Conservation (phyloP, 768 basidiomycete species). For the Kwoniella mangroviensis region DNA sequence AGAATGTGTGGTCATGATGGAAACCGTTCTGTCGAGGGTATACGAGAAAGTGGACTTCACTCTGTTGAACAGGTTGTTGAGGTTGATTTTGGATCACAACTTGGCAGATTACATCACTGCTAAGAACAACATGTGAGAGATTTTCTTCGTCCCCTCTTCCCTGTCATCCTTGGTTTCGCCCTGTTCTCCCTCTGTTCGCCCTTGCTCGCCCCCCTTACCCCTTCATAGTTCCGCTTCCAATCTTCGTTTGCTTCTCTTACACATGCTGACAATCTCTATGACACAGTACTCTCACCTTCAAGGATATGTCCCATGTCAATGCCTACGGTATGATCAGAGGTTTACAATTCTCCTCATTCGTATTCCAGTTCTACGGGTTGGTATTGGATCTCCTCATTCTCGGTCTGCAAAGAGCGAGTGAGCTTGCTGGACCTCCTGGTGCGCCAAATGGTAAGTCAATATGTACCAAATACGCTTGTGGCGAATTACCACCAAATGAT, state of each 20-base stretch:
- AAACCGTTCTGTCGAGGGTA: slow-evolving; percentile 94
- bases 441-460: slow-evolving; percentile 73
- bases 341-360: slow-evolving; percentile 96
- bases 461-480: neutral
- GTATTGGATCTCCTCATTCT: slow-evolving; percentile 94
- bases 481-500: no score
- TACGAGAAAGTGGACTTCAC: slow-evolving; percentile 99
- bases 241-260: no score
- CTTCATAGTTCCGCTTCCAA: no score
- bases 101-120: slow-evolving; percentile 98
- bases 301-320: slow-evolving; percentile 98
- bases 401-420: slow-evolving; percentile 95
- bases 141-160: slow-evolving; percentile 57
- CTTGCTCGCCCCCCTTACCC: no score
- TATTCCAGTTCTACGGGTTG: slow-evolving; percentile 98
- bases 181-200: no score
- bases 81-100: slow-evolving; percentile 97
- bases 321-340: slow-evolving; percentile 96
- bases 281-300: slow-evolving; percentile 74
- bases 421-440: slow-evolving; percentile 97
- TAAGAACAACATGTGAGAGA: slow-evolving; percentile 74
- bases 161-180: no score
- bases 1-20: slow-evolving; percentile 98
- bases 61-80: slow-evolving; percentile 88
- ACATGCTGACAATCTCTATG: no score